A percentile compares a stretch with the other conserved stretches of the same genome.
Evolutionary conservation across 371 early-diverging fungal species (phyloP).

Genomic region (Mucor circinelloides): DNA sequence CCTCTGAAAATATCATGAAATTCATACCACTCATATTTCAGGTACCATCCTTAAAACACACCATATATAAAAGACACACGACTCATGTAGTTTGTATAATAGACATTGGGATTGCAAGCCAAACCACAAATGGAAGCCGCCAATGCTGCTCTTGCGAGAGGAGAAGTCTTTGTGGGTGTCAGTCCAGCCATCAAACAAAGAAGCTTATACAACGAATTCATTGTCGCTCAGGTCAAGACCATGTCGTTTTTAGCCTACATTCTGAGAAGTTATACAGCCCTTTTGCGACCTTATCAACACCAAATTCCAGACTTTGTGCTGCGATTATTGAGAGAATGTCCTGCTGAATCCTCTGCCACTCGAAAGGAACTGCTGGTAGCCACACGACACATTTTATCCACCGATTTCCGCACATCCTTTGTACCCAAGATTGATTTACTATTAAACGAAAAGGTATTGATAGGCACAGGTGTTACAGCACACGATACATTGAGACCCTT

Average conservation of each 20-base stretch:
- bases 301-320: constrained; percentile 89
- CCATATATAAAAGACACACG: neutral
- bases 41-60: constrained; percentile 38
- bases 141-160: constrained; percentile 64
- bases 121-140: constrained; percentile 77
- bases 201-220: constrained; percentile 80
- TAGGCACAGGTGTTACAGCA: constrained; percentile 92
- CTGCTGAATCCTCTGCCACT: constrained; percentile 90
- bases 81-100: neutral
- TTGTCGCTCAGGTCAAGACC: constrained; percentile 92
- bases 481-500: constrained; percentile 90
- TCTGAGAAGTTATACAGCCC: constrained; percentile 73
- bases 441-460: constrained; percentile 88
- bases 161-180: constrained; percentile 81
- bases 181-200: constrained; percentile 77
- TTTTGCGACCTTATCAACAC: constrained; percentile 75
- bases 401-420: constrained; percentile 88
- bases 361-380: constrained; percentile 96
- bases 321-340: constrained; percentile 88
- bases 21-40: constrained; percentile 90
- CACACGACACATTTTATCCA: constrained; percentile 91
- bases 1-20: constrained; percentile 75
- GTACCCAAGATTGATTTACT: constrained; percentile 86
- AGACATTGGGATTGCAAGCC: constrained; percentile 80
- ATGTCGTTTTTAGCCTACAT: constrained; percentile 97